phyloP scores from a whole-genome alignment of 202 grass and related monocot genomes.

The Thinopyrum obtusiflorum region DNA sequence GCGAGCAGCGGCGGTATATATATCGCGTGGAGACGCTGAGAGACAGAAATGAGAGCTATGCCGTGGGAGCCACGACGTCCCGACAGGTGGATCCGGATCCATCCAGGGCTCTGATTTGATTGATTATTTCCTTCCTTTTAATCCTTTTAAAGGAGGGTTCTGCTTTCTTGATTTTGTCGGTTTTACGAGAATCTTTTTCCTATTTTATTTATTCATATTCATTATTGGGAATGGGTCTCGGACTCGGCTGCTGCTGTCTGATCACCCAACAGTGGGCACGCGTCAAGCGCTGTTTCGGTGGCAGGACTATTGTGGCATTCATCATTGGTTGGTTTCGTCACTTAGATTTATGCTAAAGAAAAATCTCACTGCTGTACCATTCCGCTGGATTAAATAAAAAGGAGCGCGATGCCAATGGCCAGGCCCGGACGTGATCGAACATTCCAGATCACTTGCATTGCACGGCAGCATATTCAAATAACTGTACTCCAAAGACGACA shows the following conservation, averaged over 20 bases:
- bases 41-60: background rate
- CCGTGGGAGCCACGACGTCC: conserved; percentile 29
- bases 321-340: background rate
- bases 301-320: background rate
- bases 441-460: no score
- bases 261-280: conserved; percentile 24
- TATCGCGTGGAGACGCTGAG: background rate
- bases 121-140: no score
- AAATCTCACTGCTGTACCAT: no score
- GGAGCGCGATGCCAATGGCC: no score
- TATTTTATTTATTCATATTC: background rate
- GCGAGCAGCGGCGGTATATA: conserved; percentile 28
- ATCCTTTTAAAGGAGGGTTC: background rate
- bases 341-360: background rate
- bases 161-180: background rate
- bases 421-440: no score
- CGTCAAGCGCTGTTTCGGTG: background rate
- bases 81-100: conserved; percentile 28
- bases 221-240: background rate
- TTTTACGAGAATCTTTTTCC: background rate
- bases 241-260: background rate
- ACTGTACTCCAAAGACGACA: no score
- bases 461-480: no score
- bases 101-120: background rate
- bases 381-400: no score